These are phyloP conservation scores for Polygonum aviculare DNA, from an alignment of 148 eudicot genomes.

Conservation along the genomic window DNA sequence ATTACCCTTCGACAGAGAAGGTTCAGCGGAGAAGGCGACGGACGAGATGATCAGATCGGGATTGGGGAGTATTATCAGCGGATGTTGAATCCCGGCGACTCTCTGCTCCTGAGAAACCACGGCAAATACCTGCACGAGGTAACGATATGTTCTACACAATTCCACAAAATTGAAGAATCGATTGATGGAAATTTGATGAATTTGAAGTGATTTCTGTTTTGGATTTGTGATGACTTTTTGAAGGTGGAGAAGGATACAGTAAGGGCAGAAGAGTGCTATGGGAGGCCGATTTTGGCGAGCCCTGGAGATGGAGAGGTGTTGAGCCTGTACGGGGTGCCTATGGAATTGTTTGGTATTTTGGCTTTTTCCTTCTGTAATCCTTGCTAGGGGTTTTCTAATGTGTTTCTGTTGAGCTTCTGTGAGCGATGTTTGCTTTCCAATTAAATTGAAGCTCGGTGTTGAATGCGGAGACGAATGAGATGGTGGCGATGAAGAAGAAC, in stretches of 20 bases:
- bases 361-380: no score
- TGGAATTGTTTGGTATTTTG: no score
- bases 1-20: no score
- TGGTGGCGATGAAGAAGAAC: no score
- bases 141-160: neutral
- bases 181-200: neutral
- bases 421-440: no score
- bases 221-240: neutral
- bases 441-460: no score
- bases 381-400: no score
- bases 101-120: slow-evolving; percentile 61
- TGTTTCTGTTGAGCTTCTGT: no score
- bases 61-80: slow-evolving; percentile 44
- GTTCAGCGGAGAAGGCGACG: slow-evolving; percentile 22
- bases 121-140: slow-evolving; percentile 75
- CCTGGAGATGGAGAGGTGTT: slow-evolving; percentile 72
- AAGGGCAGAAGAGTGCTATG: slow-evolving; percentile 71
- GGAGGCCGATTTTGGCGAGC: slow-evolving; percentile 68
- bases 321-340: slow-evolving; percentile 49
- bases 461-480: no score
- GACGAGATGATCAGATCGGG: slow-evolving; percentile 23
- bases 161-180: neutral
- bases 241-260: slow-evolving; percentile 55
- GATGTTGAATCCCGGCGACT: slow-evolving; percentile 54
- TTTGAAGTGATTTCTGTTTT: neutral